Base-by-base conservation (phyloP, 1,139 yeast genomes). In the Blastobotrys proliferans region DNA sequence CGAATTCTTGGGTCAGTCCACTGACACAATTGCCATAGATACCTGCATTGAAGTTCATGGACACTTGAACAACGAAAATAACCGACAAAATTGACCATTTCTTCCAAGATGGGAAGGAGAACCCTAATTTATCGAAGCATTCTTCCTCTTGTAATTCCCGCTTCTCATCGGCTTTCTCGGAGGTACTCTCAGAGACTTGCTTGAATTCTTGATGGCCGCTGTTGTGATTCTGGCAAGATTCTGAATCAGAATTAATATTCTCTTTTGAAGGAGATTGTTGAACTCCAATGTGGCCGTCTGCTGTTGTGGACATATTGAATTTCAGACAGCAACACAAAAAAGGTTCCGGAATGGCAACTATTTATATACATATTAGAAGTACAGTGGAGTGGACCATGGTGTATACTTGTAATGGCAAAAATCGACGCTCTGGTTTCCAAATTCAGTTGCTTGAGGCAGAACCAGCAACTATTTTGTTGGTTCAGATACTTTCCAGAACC, bases 41-140 rank as follows among this genome's bases (percentile, higher is more conserved):
- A 48, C 66, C 56, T 3, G 70, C 51, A 50, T 67, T 67, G 54
- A 64, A 66, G 50, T 67, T 67, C 71, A 67, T 67, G 6, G 70
- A 66, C 29, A 64, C 48, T 49, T 67, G 72, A 5, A 67, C 70
- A n/a, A 60, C 46, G 46, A 67, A 67, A 16, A 64, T 57, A 17
- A 67, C 61, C 1, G 63, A 46, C 20, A 67, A 47, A 25, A 67
- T 63, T 35, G 51, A 50, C 71, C 71, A 67, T 51, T 67, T 67
- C 47, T 61, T 64, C 35, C 35, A 34, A 45, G 56, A 38, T 3
- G 68, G 58, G 48, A 55, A 67, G 25, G 51, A 41, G 45, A 53
- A 66, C 6, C 70, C 71, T 18, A 67, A 55, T 38, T 56, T 55
- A 22, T 65, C 64, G 47, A 61, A 63, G 48, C 66, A 61, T 31